Conservation (phyloP, 169 alveolate genomes). For the Plasmodium berghei region DNA sequence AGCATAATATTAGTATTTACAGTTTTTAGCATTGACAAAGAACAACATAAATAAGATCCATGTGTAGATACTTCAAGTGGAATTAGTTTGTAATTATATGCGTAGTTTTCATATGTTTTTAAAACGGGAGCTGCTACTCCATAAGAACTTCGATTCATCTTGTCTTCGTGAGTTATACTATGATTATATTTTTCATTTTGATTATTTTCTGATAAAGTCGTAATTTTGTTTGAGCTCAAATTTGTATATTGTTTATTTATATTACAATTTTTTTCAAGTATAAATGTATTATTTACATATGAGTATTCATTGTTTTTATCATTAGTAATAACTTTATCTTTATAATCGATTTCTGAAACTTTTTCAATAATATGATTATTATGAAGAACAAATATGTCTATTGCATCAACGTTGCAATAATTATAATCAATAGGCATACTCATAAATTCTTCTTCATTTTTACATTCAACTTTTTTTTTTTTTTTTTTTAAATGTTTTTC, state of each 20-base stretch:
- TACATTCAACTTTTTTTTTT: neutral
- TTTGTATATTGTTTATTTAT: neutral
- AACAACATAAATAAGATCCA: conserved; percentile 46
- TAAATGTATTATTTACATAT: conserved; percentile 39
- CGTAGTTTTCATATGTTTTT: neutral
- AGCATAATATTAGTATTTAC: conserved; percentile 30
- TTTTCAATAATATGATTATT: conserved; percentile 59
- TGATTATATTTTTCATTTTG: neutral
- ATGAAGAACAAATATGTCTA: conserved; percentile 38
- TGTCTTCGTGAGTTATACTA: neutral
- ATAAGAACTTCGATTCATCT: neutral
- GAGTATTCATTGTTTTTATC: neutral
- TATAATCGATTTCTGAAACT: conserved; percentile 21
- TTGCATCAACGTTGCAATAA: conserved; percentile 43
- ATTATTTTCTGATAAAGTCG: neutral
- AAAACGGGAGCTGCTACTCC: neutral
- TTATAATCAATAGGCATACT: conserved; percentile 20
- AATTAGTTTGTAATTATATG: conserved; percentile 10
- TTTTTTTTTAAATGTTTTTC: conserved; percentile 10
- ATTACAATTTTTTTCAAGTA: conserved; percentile 3
- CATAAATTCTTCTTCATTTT: too few relatives aligned
- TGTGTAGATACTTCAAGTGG: neutral
- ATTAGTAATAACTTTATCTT: conserved; percentile 30
- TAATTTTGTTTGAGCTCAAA: neutral
- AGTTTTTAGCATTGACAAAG: conserved; percentile 38